A percentile compares a stretch with the other conserved stretches of the same genome.
These are phyloP conservation scores for Lactarius indigo DNA, from an alignment of 768 basidiomycete species.

Conservation along the genomic window DNA sequence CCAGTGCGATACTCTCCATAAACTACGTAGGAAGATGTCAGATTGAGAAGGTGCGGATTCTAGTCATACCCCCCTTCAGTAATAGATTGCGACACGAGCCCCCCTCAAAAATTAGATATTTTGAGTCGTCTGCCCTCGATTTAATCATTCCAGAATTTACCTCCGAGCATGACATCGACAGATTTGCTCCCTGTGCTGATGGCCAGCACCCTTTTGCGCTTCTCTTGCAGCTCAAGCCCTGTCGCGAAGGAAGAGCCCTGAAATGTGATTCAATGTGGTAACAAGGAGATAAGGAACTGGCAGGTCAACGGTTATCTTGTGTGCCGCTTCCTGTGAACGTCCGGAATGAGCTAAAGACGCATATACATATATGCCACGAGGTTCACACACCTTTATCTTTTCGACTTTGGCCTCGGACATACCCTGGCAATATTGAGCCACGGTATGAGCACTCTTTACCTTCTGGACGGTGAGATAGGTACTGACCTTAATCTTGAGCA, in stretches of 20 bases:
- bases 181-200: conserved; percentile 93
- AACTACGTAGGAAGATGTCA: conserved; percentile 43
- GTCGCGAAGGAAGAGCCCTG: conserved; percentile 92
- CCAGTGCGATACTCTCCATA: conserved; percentile 97
- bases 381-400: conserved; percentile 73
- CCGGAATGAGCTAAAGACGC: not conserved
- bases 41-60: not conserved
- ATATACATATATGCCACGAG: conserved; percentile 19
- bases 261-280: conserved; percentile 5
- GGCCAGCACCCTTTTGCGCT: conserved; percentile 69
- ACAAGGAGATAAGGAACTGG: not conserved
- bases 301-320: conserved; percentile 69
- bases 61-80: conserved; percentile 62
- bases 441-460: conserved; percentile 1
- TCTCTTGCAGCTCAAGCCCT: conserved; percentile 87
- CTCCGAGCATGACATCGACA: conserved; percentile 86
- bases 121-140: not conserved
- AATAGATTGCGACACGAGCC: conserved; percentile 89
- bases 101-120: conserved; percentile 46
- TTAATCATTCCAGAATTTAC: conserved; percentile 37
- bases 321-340: conserved; percentile 70
- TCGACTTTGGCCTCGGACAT: conserved; percentile 98
- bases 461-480: not conserved
- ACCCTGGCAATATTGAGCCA: conserved; percentile 48
- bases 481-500: conserved; percentile 88